phyloP scores from a whole-genome alignment of 1,139 yeast species.

The Magnusiomyces paraingens region DNA sequence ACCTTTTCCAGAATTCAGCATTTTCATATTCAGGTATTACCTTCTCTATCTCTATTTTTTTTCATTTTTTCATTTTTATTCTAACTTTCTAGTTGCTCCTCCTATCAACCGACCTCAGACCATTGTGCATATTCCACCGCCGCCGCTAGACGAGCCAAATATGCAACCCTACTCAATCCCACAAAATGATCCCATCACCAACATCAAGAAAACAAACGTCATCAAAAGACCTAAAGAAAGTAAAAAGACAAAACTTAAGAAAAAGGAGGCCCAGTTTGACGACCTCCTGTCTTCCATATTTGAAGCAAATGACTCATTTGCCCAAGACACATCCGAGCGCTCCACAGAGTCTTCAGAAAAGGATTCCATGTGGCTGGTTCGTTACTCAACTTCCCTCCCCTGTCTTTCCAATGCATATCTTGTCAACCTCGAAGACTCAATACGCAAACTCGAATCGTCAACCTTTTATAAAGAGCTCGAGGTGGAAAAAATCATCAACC shows the following conservation, averaged over 20 bases:
- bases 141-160: conserved; percentile 9
- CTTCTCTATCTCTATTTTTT: not conserved
- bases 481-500: conserved; percentile 18
- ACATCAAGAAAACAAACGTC: conserved; percentile 2
- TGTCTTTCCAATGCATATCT: conserved; percentile 17
- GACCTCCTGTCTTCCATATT: conserved; percentile 20
- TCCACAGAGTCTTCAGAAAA: not conserved
- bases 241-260: conserved; percentile 12
- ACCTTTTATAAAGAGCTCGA: conserved; percentile 17
- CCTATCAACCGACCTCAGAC: conserved; percentile 8
- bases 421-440: conserved; percentile 17
- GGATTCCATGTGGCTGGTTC: conserved; percentile 12
- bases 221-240: not conserved
- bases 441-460: conserved; percentile 16
- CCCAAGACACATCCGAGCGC: conserved; percentile 11
- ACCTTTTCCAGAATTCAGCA: conserved; percentile 7
- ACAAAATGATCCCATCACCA: conserved; percentile 13
- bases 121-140: conserved; percentile 13
- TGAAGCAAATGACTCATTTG: conserved; percentile 20
- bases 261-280: conserved; percentile 13
- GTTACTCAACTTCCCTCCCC: conserved; percentile 15
- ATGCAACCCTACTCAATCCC: conserved; percentile 12
- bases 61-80: no score
- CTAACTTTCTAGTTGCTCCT: conserved; percentile 10
- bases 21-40: conserved; percentile 9